Evolutionary conservation across 2,329 filamentous ascomycete species (phyloP).

Genomic region (Trichoderma asperellum): DNA sequence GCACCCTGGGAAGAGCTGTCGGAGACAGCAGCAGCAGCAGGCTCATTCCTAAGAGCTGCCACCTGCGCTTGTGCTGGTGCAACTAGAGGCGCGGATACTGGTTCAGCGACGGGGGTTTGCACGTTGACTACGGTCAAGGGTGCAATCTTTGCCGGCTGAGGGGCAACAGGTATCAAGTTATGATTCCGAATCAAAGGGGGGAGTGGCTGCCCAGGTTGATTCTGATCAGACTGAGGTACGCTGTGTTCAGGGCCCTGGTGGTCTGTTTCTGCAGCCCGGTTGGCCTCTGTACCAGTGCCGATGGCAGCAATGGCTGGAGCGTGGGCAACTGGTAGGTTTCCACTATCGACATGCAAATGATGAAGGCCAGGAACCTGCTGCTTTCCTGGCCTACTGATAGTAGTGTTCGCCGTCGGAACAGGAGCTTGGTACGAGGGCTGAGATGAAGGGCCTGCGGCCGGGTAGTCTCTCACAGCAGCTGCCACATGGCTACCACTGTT

Average conservation of each 20-base stretch:
- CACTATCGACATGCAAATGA: conserved; percentile 36
- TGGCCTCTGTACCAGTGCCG: conserved; percentile 47
- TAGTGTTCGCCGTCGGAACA: conserved; percentile 18
- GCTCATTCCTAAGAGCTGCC: conserved; percentile 58
- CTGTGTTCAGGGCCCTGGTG: conserved; percentile 37
- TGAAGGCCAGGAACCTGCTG: conserved; percentile 41
- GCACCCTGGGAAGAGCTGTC: conserved; percentile 63
- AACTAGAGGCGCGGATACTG: conserved; percentile 30
- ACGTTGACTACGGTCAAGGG: conserved; percentile 55
- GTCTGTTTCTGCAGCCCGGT: conserved; percentile 48
- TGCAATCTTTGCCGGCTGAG: conserved; percentile 73
- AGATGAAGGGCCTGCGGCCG: neutral
- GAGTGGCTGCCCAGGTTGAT: conserved; percentile 33
- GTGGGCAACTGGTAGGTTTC: conserved; percentile 27
- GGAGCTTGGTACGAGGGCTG: neutral
- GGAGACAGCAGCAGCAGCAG: conserved; percentile 58
- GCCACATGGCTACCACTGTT: neutral
- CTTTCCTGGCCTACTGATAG: conserved; percentile 28
- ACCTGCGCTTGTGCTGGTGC: conserved; percentile 59
- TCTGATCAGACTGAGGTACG: conserved; percentile 31
- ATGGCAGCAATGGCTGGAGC: conserved; percentile 44
- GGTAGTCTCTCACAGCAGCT: neutral
- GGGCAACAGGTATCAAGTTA: conserved; percentile 72
- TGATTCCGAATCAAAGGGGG: conserved; percentile 73
- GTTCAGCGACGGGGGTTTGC: conserved; percentile 32